phyloP scores from a whole-genome alignment of 345 rosid genomes.

The Sisymbrium altissimum region DNA sequence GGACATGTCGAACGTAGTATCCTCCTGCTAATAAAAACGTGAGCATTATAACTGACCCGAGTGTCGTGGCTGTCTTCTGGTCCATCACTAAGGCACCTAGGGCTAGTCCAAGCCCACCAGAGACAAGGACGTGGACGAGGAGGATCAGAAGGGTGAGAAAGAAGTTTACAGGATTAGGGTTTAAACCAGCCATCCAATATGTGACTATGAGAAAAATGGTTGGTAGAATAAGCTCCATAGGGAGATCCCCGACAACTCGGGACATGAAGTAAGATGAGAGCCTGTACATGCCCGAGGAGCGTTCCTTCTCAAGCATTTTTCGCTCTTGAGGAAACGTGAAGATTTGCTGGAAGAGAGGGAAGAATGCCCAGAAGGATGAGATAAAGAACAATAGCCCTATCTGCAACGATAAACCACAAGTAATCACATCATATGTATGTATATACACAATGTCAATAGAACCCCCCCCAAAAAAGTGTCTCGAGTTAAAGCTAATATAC shows the following conservation, averaged over 20 bases:
- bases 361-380: slow-evolving; percentile 62
- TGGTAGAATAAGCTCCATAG: slow-evolving; percentile 74
- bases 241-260: slow-evolving; percentile 55
- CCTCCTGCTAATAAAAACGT: slow-evolving; percentile 79
- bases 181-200: slow-evolving; percentile 75
- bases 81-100: slow-evolving; percentile 89
- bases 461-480: neutral
- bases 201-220: slow-evolving; percentile 47
- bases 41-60: slow-evolving; percentile 91
- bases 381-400: slow-evolving; percentile 70
- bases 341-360: slow-evolving; percentile 70
- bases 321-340: slow-evolving; percentile 84
- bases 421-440: neutral
- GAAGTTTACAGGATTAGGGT: slow-evolving; percentile 37
- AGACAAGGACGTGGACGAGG: slow-evolving; percentile 75
- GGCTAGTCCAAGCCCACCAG: slow-evolving; percentile 87
- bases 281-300: slow-evolving; percentile 79
- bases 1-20: slow-evolving; percentile 80
- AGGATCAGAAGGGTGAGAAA: slow-evolving; percentile 43
- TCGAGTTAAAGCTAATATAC: slow-evolving; percentile 22
- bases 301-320: slow-evolving; percentile 74
- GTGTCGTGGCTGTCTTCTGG: slow-evolving; percentile 78
- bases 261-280: slow-evolving; percentile 86
- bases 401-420: slow-evolving; percentile 37
- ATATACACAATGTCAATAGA: neutral